Percentiles rank a stretch among this genome's conserved stretches.
These are phyloP conservation scores for Tetrapisispora iriomotensis DNA, from an alignment of 805 yeast species.

Conservation along the genomic window DNA sequence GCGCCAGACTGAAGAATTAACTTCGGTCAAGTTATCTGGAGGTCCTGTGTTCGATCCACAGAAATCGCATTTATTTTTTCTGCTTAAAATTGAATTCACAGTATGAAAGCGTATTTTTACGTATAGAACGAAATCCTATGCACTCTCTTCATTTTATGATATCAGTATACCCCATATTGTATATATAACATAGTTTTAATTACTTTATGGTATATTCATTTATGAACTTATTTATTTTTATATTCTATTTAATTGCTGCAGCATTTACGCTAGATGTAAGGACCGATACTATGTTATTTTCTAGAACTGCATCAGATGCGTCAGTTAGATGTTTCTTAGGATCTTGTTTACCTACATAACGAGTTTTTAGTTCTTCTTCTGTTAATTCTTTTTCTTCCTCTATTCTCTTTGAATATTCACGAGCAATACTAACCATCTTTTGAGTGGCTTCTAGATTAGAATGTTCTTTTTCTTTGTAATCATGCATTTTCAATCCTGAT, in stretches of 20 bases:
- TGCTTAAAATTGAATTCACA: background rate
- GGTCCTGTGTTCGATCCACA: slow-evolving; percentile 88
- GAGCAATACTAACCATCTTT: slow-evolving; percentile 81
- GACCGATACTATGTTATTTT: slow-evolving; percentile 80
- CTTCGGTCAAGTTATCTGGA: slow-evolving; percentile 37
- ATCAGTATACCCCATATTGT: no score
- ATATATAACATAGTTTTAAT: no score
- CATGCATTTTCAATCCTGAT: slow-evolving; percentile 69
- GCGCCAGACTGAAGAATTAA: slow-evolving; percentile 35
- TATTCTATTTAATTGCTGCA: slow-evolving; percentile 63
- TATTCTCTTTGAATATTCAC: slow-evolving; percentile 79
- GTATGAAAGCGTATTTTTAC: no score
- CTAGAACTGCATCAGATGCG: slow-evolving; percentile 76
- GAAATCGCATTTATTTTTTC: slow-evolving; percentile 42
- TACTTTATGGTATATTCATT: no score
- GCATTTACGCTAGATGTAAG: slow-evolving; percentile 85
- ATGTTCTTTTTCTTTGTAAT: slow-evolving; percentile 69
- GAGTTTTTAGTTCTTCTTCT: slow-evolving; percentile 83
- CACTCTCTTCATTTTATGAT: no score
- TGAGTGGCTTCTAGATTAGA: slow-evolving; percentile 63
- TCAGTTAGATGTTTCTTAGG: slow-evolving; percentile 95
- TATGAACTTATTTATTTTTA: no score
- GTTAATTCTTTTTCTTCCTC: slow-evolving; percentile 82
- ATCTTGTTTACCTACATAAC: slow-evolving; percentile 97
- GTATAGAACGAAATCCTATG: no score